Evolutionary conservation across 768 basidiomycete genomes (phyloP).

Genomic region (Boletus rubescentipes): DNA sequence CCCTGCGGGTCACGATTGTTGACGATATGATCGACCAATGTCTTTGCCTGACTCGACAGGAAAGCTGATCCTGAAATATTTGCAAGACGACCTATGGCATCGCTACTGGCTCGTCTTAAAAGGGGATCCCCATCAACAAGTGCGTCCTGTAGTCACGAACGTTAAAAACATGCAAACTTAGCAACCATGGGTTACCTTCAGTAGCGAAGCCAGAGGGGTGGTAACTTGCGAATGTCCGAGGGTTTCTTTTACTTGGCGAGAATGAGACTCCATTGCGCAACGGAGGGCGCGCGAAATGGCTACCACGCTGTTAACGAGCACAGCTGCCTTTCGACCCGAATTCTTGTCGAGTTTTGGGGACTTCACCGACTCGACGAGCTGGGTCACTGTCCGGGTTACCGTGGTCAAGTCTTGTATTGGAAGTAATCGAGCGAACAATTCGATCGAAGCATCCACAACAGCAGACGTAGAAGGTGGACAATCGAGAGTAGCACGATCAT

Average conservation of each 20-base stretch:
- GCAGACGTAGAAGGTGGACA: slow-evolving; percentile 77
- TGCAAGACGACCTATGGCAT: slow-evolving; percentile 85
- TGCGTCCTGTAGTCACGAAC: slow-evolving; percentile 51
- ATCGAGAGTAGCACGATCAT: slow-evolving; percentile 50
- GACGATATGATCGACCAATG: slow-evolving; percentile 89
- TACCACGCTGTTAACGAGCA: slow-evolving; percentile 74
- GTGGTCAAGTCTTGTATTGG: slow-evolving; percentile 71
- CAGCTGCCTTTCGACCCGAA: slow-evolving; percentile 80
- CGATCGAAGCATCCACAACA: slow-evolving; percentile 87
- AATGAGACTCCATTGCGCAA: slow-evolving; percentile 47
- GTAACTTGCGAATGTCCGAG: slow-evolving; percentile 68
- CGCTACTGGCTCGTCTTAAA: slow-evolving; percentile 77
- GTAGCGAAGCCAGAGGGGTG: slow-evolving; percentile 59
- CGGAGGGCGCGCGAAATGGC: slow-evolving; percentile 73
- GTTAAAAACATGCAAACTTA: slow-evolving; percentile 11
- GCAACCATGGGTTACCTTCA: slow-evolving; percentile 60
- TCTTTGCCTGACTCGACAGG: slow-evolving; percentile 84
- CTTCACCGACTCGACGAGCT: slow-evolving; percentile 61
- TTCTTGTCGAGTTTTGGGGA: slow-evolving; percentile 87
- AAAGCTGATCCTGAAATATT: slow-evolving; percentile 81
- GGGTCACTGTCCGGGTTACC: slow-evolving; percentile 51
- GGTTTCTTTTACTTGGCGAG: slow-evolving; percentile 61
- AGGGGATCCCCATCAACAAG: slow-evolving; percentile 78
- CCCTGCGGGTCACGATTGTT: slow-evolving; percentile 91
- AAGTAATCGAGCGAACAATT: slow-evolving; percentile 77